Evolutionary conservation across 306 rosid species (phyloP), one percentile per base, ranked within the genome.

Genomic region (Geum urbanum): DNA sequence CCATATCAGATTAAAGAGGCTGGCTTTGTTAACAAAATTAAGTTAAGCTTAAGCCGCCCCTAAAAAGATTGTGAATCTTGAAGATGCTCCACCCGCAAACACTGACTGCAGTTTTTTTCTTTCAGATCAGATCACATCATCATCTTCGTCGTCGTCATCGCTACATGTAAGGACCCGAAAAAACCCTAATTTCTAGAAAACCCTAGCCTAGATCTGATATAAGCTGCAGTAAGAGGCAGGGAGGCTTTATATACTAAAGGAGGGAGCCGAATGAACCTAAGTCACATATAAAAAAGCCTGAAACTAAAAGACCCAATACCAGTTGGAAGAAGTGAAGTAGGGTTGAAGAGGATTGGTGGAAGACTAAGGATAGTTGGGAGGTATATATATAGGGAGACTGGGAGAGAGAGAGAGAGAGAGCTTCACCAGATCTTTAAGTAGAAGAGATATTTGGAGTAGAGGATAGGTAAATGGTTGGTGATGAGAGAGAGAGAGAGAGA

Each of bases 31-130:
- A 37, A 60, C 14, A 15, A 37, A 60, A 15, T 60, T 16, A 3
- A 60, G 20, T 60, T 16, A 1, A 60, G 5, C 40, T 14, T 40
- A 22, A 35, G 32, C 45, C 45, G 15, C 39, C 69, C 69, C 39
- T 18, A 24, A 45, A 46, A 55, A 67, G 60, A 56, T 54, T 89
- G 96, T 74, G 98, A 92, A 92, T 89, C 98, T 84, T 92, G 95
- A 92, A 80, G 95, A 84, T 89, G 96, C 95, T 89, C 87, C 98
- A 92, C 80, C 80, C 57, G 92, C 90, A 70, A 86, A 76, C 69
- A 89, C 73, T 79, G 87, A 80, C 96, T 85, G 71, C 54, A 43
- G 43, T 12, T 10, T 66, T 46, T 37, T 41, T 24, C n/a, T 18
- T 49, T 53, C 32, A 49, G 76, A 75, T 56, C 75, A 27, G 76